Evolutionary conservation across 2,329 filamentous ascomycete species (phyloP), one percentile per base, ranked within the genome.

Genomic region (Alternaria consortialis): DNA sequence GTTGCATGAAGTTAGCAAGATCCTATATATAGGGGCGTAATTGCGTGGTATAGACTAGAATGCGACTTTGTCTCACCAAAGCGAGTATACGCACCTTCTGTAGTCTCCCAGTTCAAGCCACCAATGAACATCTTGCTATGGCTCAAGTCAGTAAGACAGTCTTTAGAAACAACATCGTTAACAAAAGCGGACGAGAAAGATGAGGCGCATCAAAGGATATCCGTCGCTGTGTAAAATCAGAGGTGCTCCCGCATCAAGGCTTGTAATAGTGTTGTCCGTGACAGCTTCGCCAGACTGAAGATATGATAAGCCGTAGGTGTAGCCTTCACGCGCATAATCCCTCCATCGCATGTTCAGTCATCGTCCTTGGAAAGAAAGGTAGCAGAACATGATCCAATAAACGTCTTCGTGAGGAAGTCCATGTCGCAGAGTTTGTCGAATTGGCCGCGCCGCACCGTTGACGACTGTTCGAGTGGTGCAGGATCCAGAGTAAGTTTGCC

Each of bases 81-180:
- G 13, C 20, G 48, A 29, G 27, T 27, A 58, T 36, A 82, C 93
- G 86, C 89, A 98, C 94, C 90, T 83, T 98, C 94, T 57, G 95
- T 98, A 15, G 95, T 99, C 81, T 99, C 95, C 95, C 95, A 99
- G 78, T 99, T 99, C 56, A 99, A 83, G 40, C 95, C 95, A 73
- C 95, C 95, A 80, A 99, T 99, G 74, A 99, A 99, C 95, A 99
- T 99, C 84, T 99, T 99, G 75, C 95, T 99, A 53, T 23, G 32
- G 54, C 40, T 29, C 17, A 54, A 53, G 66, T 76, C 58, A 75
- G 73, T 55, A 63, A 51, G 15, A 23, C 48, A 12, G n/a, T 53
- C 8, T 17, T 12, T 9, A 17, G n/a, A 15, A 31, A 25, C 29
- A 8, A 20, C 29, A 39, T 31, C 32, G 17, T n/a, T 23, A 46